Evolutionary conservation across 345 rosid genomes (phyloP), one percentile per base, ranked within the genome.

Genomic region (Eucalyptus paniculata): DNA sequence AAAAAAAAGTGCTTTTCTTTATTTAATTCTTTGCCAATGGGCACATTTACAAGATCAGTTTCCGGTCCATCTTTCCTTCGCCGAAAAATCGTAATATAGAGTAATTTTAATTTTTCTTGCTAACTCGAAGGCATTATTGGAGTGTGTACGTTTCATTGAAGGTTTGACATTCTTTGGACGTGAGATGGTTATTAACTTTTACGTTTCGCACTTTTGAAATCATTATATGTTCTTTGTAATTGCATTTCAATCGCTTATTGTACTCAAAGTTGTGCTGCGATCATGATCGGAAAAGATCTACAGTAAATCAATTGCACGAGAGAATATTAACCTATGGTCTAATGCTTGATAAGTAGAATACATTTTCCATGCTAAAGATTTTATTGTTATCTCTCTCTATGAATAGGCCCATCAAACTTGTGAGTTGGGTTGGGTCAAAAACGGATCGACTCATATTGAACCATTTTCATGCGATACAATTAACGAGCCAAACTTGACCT

Each of bases 401-500:
- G 62, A 53, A 53, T 53, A 53, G 56, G 30, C 14, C 14, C 12
- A 4, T 56, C 60, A 24, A 56, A 24, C 30, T 24, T 24, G 30
- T 4, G 62, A 30, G 13, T 56, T 0, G 12, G 62, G 28, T 56
- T 0, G 3, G 13, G 62, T 56, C 1, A 0, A 56, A 56, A 56
- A 56, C 3, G 0, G 2, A 56, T 26, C 28, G 3, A 10, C 13
- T 26, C 6, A 9, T 56, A 56, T 56, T 56, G 6, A 24, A 56
- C 0, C 6, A 56, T 56, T 10, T 24, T 56, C 30, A 56, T 24
- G 6, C 14, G 4, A 56, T 56, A 56, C 30, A 56, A 2, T 56
- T 56, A 24, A 24, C 1, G 62, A 11, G 28, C 28, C 62, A 56
- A 56, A 23, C 62, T 11, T 9, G 30, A 56, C 30, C 13, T 56